Percentiles rank a stretch among this genome's conserved stretches.
Conservation (phyloP, 352 stramenopile genomes). For the Phytophthora europaea region DNA sequence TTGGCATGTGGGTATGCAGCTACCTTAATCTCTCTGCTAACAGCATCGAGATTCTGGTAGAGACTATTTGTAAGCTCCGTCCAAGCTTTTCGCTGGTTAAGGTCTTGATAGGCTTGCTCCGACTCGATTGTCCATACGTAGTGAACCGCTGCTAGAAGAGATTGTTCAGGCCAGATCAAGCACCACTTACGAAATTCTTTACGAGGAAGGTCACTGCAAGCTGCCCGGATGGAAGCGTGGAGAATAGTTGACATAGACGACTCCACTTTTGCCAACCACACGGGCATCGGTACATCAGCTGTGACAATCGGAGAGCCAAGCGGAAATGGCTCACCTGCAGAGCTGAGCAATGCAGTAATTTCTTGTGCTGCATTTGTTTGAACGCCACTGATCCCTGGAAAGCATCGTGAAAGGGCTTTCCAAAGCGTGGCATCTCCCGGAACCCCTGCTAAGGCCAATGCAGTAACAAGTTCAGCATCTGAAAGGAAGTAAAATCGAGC, state of each 20-base stretch:
- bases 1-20: conserved; percentile 42
- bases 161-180: conserved; percentile 82
- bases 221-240: conserved; percentile 70
- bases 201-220: conserved; percentile 65
- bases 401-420: conserved; percentile 60
- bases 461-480: conserved; percentile 62
- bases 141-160: conserved; percentile 61
- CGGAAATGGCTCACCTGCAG: conserved; percentile 59
- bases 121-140: conserved; percentile 70
- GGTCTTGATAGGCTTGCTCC: conserved; percentile 50
- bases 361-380: conserved; percentile 60
- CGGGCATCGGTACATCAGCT: conserved; percentile 36
- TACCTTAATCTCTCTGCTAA: conserved; percentile 67
- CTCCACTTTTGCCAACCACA: conserved; percentile 76
- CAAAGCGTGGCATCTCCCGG: conserved; percentile 45
- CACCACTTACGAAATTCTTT: conserved; percentile 91
- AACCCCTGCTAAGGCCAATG: conserved; percentile 37
- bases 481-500: conserved; percentile 79
- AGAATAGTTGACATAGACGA: conserved; percentile 69
- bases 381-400: conserved; percentile 63
- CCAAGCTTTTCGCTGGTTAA: conserved; percentile 45
- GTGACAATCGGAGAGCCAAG: conserved; percentile 69
- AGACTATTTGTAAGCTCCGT: conserved; percentile 40
- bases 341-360: conserved; percentile 66
- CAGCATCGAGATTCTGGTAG: conserved; percentile 40